phyloP scores from a whole-genome alignment of 2,329 filamentous ascomycete genomes.

The Sporothrix brasiliensis region DNA sequence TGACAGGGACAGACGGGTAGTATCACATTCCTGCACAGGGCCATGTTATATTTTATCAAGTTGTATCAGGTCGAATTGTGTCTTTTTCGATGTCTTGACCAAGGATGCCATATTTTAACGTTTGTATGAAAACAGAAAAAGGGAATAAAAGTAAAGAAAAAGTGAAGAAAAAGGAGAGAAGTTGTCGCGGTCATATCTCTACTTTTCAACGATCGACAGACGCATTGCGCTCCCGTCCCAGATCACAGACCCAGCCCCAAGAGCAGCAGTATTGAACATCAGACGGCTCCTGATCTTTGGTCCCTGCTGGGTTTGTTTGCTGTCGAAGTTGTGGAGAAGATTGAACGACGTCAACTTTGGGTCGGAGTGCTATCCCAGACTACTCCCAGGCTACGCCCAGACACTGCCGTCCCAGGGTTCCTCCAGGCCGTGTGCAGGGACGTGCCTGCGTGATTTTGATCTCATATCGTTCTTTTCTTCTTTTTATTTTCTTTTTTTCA shows the following conservation, averaged over 20 bases:
- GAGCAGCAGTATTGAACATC: not conserved
- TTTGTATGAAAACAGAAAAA: not conserved
- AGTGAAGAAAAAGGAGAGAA: not conserved
- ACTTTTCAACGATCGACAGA: not conserved
- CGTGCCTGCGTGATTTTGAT: not conserved
- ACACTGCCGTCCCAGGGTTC: not conserved
- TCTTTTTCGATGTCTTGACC: not conserved
- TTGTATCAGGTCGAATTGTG: not conserved
- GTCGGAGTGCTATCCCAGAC: not conserved
- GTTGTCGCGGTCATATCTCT: no score
- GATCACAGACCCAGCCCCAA: not conserved
- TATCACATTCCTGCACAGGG: conserved; percentile 7
- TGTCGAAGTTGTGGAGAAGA: not conserved
- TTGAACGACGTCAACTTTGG: not conserved
- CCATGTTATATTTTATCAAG: not conserved
- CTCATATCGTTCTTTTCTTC: not conserved
- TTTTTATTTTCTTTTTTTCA: not conserved
- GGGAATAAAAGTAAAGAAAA: no score
- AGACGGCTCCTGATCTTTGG: not conserved
- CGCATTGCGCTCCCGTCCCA: conserved; percentile 15
- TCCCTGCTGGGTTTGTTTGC: not conserved
- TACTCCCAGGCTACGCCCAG: no score
- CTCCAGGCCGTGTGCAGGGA: not conserved
- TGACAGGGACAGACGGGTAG: not conserved
- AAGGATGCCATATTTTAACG: not conserved